Conservation (phyloP, 371 early-diverging fungal species). For the Syncephalastrum monosporum region DNA sequence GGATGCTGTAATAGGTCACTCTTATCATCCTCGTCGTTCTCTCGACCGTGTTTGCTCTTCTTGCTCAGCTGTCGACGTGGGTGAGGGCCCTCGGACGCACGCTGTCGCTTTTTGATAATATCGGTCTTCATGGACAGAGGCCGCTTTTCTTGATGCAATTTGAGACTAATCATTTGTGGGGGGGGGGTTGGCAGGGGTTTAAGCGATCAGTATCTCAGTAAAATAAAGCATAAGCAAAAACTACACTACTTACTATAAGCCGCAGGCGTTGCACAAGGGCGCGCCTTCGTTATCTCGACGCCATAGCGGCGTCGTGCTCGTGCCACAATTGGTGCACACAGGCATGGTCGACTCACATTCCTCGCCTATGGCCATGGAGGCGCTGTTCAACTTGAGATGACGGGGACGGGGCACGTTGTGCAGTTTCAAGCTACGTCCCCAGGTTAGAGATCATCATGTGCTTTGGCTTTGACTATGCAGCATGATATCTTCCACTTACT, state of each 20-base stretch:
- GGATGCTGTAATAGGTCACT: too few species aligned
- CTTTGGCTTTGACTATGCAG: too few species aligned
- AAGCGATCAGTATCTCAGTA: too few species aligned
- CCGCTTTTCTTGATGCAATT: slow-evolving; percentile 40
- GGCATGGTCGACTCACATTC: slow-evolving; percentile 18
- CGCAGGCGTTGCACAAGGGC: slow-evolving; percentile 93
- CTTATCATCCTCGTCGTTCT: too few species aligned
- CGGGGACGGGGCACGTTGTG: slow-evolving; percentile 73
- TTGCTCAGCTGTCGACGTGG: too few species aligned
- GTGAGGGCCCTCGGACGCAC: slow-evolving; percentile 1
- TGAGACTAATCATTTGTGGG: slow-evolving; percentile 13
- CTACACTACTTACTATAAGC: slow-evolving; percentile 71
- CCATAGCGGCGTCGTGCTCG: slow-evolving; percentile 96
- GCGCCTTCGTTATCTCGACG: slow-evolving; percentile 83
- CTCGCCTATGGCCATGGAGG: slow-evolving; percentile 2
- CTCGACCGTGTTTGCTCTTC: too few species aligned
- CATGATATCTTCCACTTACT: slow-evolving; percentile 38
- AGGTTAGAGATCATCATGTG: neutral
- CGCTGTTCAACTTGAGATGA: slow-evolving; percentile 25
- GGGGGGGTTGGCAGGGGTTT: too few species aligned
- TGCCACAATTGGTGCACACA: slow-evolving; percentile 87
- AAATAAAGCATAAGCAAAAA: too few species aligned
- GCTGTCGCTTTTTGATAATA: slow-evolving; percentile 54
- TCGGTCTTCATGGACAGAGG: slow-evolving; percentile 82
- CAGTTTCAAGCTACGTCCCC: slow-evolving; percentile 52